Conservation (phyloP, 306 rosid species). For the Medicago lupulina region DNA sequence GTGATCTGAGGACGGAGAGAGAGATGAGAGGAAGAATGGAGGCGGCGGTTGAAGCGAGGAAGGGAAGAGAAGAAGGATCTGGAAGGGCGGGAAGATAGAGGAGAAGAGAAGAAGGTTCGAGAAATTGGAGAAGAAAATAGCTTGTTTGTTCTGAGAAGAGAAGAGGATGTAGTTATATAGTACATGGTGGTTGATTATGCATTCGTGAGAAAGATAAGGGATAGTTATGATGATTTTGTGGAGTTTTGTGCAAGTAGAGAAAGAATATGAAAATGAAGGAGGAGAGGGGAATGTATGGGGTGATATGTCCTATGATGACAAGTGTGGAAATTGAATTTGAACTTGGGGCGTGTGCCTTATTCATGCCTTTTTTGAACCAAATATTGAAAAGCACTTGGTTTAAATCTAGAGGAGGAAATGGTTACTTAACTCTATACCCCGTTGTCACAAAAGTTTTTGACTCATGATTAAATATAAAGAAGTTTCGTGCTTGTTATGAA, state of each 20-base stretch:
- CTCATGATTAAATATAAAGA: too few relatives aligned
- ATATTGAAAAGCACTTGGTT: too few relatives aligned
- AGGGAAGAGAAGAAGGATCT: conserved; percentile 42
- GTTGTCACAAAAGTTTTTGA: too few relatives aligned
- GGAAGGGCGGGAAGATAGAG: conserved; percentile 30
- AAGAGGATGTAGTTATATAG: conserved; percentile 57
- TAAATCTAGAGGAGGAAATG: too few relatives aligned
- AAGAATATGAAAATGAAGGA: background rate
- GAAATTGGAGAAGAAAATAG: conserved; percentile 49
- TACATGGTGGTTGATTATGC: conserved; percentile 54
- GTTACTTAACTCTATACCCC: too few relatives aligned
- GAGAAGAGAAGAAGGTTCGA: conserved; percentile 50
- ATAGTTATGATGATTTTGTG: background rate
- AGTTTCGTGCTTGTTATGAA: too few relatives aligned
- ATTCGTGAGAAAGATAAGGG: conserved; percentile 36
- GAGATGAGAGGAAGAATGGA: conserved; percentile 57
- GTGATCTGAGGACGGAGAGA: conserved; percentile 66
- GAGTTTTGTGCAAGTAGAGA: conserved; percentile 18
- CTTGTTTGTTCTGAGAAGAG: conserved; percentile 63
- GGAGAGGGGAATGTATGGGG: background rate
- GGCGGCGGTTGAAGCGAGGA: conserved; percentile 69
- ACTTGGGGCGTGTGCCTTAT: background rate
- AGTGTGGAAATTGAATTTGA: conserved; percentile 44
- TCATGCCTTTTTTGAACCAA: too few relatives aligned
- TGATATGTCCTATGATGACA: conserved; percentile 2